Conservation (phyloP, 768 basidiomycete genomes). For the Pleurotus pulmonarius region DNA sequence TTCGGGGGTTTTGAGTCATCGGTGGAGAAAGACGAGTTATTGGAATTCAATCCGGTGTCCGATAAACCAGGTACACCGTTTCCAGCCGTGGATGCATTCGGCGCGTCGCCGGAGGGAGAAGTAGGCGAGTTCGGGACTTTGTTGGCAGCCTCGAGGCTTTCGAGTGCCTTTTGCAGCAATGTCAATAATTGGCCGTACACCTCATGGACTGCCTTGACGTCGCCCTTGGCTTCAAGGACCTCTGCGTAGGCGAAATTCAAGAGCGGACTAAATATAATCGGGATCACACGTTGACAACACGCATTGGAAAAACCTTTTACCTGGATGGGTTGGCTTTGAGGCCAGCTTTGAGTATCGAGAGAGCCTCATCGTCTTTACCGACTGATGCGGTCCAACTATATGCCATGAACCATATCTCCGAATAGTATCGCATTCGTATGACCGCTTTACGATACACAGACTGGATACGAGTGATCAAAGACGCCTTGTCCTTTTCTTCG, state of each 20-base stretch:
- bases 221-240: slow-evolving; percentile 51
- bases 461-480: slow-evolving; percentile 67
- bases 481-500: slow-evolving; percentile 73
- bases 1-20: slow-evolving; percentile 51
- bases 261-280: slow-evolving; percentile 55
- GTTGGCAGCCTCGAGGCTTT: slow-evolving; percentile 47
- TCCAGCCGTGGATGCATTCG: slow-evolving; percentile 5
- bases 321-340: slow-evolving; percentile 85
- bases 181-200: slow-evolving; percentile 72
- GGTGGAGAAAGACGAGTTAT: slow-evolving; percentile 45
- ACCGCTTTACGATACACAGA: slow-evolving; percentile 87
- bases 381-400: slow-evolving; percentile 75
- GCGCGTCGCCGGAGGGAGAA: slow-evolving; percentile 1
- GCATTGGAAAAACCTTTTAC: slow-evolving; percentile 28
- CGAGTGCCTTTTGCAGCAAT: slow-evolving; percentile 60
- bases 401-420: slow-evolving; percentile 97
- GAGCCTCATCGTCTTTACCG: slow-evolving; percentile 78
- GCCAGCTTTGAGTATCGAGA: slow-evolving; percentile 77
- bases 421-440: slow-evolving; percentile 89
- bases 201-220: slow-evolving; percentile 65
- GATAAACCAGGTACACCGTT: slow-evolving; percentile 12
- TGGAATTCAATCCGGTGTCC: slow-evolving; percentile 30
- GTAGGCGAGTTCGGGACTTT: slow-evolving; percentile 30
- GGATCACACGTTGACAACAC: neutral
- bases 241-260: slow-evolving; percentile 91